These are phyloP conservation scores for Penicillium canariense DNA, from an alignment of 495 filamentous ascomycete species.

Conservation along the genomic window DNA sequence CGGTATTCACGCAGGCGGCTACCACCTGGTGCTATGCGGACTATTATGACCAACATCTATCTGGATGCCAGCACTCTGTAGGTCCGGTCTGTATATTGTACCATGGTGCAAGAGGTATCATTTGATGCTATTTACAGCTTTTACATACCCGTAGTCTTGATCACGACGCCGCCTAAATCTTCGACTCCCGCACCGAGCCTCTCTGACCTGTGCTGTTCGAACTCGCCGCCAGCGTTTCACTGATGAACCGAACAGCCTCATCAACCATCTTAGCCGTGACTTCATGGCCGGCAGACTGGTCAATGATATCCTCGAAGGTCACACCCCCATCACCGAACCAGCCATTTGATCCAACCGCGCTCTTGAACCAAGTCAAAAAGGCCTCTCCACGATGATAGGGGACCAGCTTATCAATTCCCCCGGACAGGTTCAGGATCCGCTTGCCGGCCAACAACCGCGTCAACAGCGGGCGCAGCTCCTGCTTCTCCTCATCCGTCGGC, in stretches of 20 bases:
- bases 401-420: conserved; percentile 78
- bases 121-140: conserved; percentile 1
- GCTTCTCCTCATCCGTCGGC: conserved; percentile 44
- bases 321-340: conserved; percentile 60
- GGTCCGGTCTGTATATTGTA: background rate
- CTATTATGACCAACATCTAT: too few species aligned
- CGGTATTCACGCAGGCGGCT: background rate
- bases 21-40: background rate
- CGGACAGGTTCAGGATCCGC: conserved; percentile 72
- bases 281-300: conserved; percentile 67
- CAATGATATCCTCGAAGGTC: conserved; percentile 70
- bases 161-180: conserved; percentile 27
- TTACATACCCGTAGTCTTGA: background rate
- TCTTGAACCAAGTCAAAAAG: conserved; percentile 71
- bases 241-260: conserved; percentile 66
- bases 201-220: conserved; percentile 15
- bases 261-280: conserved; percentile 70
- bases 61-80: too few species aligned
- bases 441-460: conserved; percentile 62
- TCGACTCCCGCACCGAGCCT: conserved; percentile 41
- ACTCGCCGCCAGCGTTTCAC: conserved; percentile 40
- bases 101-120: background rate
- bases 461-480: conserved; percentile 40
- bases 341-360: conserved; percentile 48
- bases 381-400: conserved; percentile 67